Conservation (phyloP, 306 rosid genomes). For the Gillenia trifoliata region DNA sequence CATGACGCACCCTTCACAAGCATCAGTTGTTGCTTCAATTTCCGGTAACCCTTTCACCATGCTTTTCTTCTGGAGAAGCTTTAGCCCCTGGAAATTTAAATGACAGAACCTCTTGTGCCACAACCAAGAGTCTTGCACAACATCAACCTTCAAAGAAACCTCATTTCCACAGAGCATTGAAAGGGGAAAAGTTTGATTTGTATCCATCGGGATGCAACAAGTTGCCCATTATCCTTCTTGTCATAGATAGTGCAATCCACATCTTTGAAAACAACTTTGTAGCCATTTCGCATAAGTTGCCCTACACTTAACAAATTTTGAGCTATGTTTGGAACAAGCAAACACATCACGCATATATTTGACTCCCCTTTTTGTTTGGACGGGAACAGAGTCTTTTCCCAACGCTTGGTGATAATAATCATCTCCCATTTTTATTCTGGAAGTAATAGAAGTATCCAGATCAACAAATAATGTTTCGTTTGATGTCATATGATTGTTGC, state of each 20-base stretch:
- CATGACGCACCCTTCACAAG: not conserved
- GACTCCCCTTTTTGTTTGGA: not conserved
- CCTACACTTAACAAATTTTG: not conserved
- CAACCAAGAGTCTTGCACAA: not conserved
- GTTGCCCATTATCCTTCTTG: not conserved
- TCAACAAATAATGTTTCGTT: not conserved
- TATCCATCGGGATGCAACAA: not conserved
- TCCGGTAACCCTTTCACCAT: not conserved
- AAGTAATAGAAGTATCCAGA: not conserved
- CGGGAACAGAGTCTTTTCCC: not conserved
- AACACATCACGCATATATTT: not conserved
- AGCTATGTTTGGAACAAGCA: not conserved
- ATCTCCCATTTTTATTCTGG: not conserved
- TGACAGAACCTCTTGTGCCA: not conserved
- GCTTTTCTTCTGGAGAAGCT: constrained; percentile 26
- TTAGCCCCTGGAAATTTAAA: not conserved
- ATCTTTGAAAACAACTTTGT: not conserved
- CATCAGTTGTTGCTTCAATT: not conserved
- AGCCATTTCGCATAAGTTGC: not conserved
- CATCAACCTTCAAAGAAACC: not conserved
- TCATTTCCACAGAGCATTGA: not conserved
- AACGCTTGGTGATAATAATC: not conserved
- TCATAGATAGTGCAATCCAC: not conserved
- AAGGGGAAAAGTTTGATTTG: not conserved
- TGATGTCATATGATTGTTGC: too few species aligned